A percentile compares a stretch with the other conserved stretches of the same genome.
Evolutionary conservation across 176 grass and related monocot genomes (phyloP).

Genomic region (Chrysopogon serrulatus): DNA sequence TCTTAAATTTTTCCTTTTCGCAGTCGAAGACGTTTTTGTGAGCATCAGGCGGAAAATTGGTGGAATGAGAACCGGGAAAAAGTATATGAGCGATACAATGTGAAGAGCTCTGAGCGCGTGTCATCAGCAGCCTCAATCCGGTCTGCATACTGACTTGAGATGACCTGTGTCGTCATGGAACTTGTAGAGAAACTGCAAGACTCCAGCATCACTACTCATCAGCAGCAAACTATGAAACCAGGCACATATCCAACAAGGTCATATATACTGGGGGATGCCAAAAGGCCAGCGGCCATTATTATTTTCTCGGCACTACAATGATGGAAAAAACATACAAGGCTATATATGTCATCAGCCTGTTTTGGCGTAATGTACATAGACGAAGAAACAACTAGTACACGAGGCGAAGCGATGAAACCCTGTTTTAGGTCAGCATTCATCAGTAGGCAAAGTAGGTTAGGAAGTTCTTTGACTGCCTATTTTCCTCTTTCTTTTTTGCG

Average conservation of each 20-base stretch:
- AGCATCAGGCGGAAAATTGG: constrained; percentile 92
- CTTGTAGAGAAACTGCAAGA: no score
- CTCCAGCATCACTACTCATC: no score
- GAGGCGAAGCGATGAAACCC: neutral
- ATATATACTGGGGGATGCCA: no score
- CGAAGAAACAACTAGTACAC: neutral
- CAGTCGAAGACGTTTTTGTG: constrained; percentile 83
- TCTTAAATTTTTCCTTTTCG: neutral
- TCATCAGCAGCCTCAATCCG: no score
- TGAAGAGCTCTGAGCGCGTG: constrained; percentile 71
- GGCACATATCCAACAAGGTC: no score
- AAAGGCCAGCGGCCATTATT: no score
- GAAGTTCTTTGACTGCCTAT: neutral
- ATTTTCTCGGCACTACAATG: no score
- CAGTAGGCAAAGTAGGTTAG: neutral
- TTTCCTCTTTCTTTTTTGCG: neutral
- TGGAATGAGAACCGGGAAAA: constrained; percentile 91
- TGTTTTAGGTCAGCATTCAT: neutral
- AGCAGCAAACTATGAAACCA: no score
- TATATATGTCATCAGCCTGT: no score
- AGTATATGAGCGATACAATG: constrained; percentile 81
- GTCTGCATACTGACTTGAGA: no score
- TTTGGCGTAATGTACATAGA: constrained; percentile 26
- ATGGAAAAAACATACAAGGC: no score
- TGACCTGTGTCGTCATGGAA: no score